Percentiles rank a stretch among this genome's conserved stretches.
Evolutionary conservation across 805 yeast species (phyloP).

Genomic region (Schizosaccharomyces osmophilus): DNA sequence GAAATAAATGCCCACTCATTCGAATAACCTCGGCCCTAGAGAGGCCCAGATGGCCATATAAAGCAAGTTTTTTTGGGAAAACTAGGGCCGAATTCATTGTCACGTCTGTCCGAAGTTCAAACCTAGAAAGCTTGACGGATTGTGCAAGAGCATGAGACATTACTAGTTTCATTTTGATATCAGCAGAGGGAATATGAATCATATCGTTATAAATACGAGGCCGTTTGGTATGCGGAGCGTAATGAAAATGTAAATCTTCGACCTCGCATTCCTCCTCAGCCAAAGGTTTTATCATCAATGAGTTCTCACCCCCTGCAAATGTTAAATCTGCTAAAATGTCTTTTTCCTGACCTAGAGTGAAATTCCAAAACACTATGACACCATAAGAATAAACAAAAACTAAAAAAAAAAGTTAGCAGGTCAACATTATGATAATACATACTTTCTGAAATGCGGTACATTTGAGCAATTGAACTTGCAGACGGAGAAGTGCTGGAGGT

Average conservation of each 20-base stretch:
- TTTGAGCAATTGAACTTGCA: not conserved
- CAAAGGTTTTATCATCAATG: constrained; percentile 26
- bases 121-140: constrained; percentile 70
- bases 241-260: constrained; percentile 63
- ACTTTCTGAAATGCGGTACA: not conserved
- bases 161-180: constrained; percentile 74
- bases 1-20: constrained; percentile 76
- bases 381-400: constrained; percentile 79
- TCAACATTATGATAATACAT: not conserved
- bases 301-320: constrained; percentile 22
- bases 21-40: constrained; percentile 62
- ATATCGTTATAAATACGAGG: constrained; percentile 59
- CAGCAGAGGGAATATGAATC: constrained; percentile 74
- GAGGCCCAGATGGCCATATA: constrained; percentile 70
- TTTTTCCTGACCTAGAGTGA: constrained; percentile 75
- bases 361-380: constrained; percentile 95
- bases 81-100: constrained; percentile 55
- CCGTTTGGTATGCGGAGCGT: constrained; percentile 22
- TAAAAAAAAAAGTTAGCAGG: not conserved
- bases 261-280: constrained; percentile 80
- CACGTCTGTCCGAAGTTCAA: constrained; percentile 67
- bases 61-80: constrained; percentile 68
- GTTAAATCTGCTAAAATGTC: constrained; percentile 77
- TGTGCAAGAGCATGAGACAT: constrained; percentile 94
- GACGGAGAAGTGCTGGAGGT: not conserved